These are phyloP conservation scores for Brassica rapa DNA, from an alignment of 345 rosid species.

Conservation along the genomic window DNA sequence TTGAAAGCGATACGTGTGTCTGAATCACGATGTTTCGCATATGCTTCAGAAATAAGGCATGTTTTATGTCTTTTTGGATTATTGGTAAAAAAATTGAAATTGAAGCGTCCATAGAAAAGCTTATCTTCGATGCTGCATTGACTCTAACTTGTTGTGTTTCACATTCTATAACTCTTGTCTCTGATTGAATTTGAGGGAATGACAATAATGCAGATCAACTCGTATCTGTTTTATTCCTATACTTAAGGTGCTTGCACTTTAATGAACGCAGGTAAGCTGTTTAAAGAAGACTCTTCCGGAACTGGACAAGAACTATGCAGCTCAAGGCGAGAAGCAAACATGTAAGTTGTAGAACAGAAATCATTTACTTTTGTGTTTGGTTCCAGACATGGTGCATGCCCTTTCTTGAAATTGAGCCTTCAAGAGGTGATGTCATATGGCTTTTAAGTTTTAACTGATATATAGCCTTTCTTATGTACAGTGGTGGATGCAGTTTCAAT, in stretches of 20 bases:
- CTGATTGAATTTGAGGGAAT: background rate
- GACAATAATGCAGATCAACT: background rate
- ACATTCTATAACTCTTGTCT: conserved; percentile 1
- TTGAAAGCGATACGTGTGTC: background rate
- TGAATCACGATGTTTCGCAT: conserved; percentile 7
- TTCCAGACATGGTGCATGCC: background rate
- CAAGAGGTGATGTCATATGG: conserved; percentile 6
- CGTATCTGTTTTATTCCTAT: background rate
- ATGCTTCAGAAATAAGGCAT: background rate
- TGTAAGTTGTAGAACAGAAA: conserved; percentile 46
- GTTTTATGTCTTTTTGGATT: background rate
- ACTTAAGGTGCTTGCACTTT: background rate
- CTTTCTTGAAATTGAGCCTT: conserved; percentile 8
- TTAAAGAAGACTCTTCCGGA: conserved; percentile 56
- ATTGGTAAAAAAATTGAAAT: no score
- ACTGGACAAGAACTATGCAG: conserved; percentile 75
- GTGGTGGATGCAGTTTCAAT: conserved; percentile 71
- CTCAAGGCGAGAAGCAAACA: conserved; percentile 71
- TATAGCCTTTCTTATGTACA: conserved; percentile 39
- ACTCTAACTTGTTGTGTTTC: conserved; percentile 7
- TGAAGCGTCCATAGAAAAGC: background rate
- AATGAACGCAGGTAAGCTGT: conserved; percentile 54
- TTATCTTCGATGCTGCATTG: conserved; percentile 1
- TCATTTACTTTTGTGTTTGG: background rate
- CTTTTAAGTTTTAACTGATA: conserved; percentile 24